Base-by-base conservation (phyloP, 805 yeast species). In the Myxozyma sirexii region DNA sequence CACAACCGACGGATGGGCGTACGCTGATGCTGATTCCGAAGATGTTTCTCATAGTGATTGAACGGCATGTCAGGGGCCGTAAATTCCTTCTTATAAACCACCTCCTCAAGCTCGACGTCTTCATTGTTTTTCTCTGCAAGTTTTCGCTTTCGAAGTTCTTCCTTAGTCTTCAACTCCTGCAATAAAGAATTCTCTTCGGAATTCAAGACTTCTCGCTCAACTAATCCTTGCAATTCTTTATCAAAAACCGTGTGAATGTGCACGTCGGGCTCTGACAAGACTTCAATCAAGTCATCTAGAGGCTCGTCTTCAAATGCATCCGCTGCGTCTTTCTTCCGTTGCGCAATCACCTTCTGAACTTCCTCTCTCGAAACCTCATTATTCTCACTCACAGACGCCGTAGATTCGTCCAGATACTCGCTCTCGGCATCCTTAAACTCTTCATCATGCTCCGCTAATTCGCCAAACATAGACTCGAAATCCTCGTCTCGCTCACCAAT, bases 11-110 rank as follows among this genome's bases (percentile, higher is more conserved):
- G n/a, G n/a, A n/a, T n/a, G n/a, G n/a, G 59, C 68, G 10, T 60
- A 53, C 63, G 31, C 54, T 57, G 33, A 61, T 61, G 52, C 57
- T 29, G 29, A 62, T 68, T 47, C 51, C 67, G 66, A 33, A 37
- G 29, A 15, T 54, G 59, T 15, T 48, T 17, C 23, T 56, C 65
- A 17, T 41, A n/a, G 13, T n/a, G 35, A 13, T 57, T 62, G 59
- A 51, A 60, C 13, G 61, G 65, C 27, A 41, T 26, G 23, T 26
- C 23, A 6, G 26, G 42, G 6, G 38, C 41, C 13, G 60, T 43
- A 5, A 31, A 21, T 8, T 19, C 37, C 21, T 29, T 39, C 39
- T 48, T 42, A 29, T 38, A 54, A 19, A 39, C 23, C 26, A 19
- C 57, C 5, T 17, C 33, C 10, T 54, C 57, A n/a, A 47, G 51